phyloP scores from a whole-genome alignment of 2,329 filamentous ascomycete genomes.

The Colletotrichum falcatum region DNA sequence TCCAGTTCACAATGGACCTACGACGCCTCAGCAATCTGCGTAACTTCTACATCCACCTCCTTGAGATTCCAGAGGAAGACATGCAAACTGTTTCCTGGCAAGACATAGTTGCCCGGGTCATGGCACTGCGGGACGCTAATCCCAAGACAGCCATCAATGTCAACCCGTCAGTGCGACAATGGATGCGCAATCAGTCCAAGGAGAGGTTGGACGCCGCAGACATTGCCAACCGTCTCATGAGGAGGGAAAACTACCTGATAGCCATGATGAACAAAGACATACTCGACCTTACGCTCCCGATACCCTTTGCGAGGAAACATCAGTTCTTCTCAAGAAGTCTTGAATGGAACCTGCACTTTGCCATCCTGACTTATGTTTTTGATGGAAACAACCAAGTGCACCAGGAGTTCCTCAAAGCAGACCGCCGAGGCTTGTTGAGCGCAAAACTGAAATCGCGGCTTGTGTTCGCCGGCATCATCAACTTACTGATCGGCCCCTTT shows the following conservation, averaged over 20 bases:
- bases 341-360: constrained; percentile 91
- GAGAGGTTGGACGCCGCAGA: constrained; percentile 96
- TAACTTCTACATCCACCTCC: constrained; percentile 85
- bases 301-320: constrained; percentile 83
- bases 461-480: constrained; percentile 85
- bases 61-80: constrained; percentile 84
- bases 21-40: constrained; percentile 81
- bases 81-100: constrained; percentile 97
- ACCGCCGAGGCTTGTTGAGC: constrained; percentile 82
- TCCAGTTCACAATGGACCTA: constrained; percentile 79
- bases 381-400: constrained; percentile 89
- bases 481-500: constrained; percentile 87
- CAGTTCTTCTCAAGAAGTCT: constrained; percentile 91
- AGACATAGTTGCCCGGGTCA: constrained; percentile 86
- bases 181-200: constrained; percentile 86
- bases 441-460: constrained; percentile 82
- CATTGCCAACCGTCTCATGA: constrained; percentile 96
- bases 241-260: constrained; percentile 96
- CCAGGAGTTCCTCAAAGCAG: constrained; percentile 85
- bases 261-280: constrained; percentile 98
- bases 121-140: constrained; percentile 86
- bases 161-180: constrained; percentile 63
- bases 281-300: constrained; percentile 83
- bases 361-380: constrained; percentile 94
- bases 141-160: constrained; percentile 77